phyloP scores from a whole-genome alignment of 1,139 yeast genomes.

The Yamadazyma blattariae region DNA sequence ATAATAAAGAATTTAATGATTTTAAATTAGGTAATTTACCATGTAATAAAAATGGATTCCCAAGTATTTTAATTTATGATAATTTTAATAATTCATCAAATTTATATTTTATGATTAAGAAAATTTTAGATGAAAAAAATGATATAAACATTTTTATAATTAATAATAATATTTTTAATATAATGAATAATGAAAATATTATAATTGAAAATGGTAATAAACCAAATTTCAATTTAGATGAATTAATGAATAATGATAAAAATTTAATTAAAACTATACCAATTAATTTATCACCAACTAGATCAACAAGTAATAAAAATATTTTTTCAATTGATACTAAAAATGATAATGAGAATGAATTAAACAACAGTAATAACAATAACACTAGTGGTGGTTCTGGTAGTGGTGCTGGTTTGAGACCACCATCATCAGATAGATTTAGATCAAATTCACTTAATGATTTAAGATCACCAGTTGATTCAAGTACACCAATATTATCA shows the following conservation, averaged over 20 bases:
- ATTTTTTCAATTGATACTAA: background rate
- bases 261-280: constrained; percentile 11
- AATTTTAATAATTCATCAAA: constrained; percentile 31
- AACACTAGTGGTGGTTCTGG: no score
- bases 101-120: constrained; percentile 45
- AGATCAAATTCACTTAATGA: constrained; percentile 15
- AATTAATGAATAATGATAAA: constrained; percentile 12
- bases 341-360: background rate
- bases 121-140: constrained; percentile 33
- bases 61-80: constrained; percentile 29
- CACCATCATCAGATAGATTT: constrained; percentile 1
- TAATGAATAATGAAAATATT: background rate
- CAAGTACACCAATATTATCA: constrained; percentile 15
- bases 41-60: constrained; percentile 30
- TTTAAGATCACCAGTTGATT: constrained; percentile 11
- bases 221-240: constrained; percentile 12
- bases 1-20: constrained; percentile 2
- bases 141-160: constrained; percentile 13
- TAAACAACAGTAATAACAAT: no score
- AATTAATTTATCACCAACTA: constrained; percentile 8
- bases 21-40: constrained; percentile 14
- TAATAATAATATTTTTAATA: constrained; percentile 9
- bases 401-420: background rate
- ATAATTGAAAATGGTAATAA: constrained; percentile 13
- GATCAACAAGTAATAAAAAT: background rate